Evolutionary conservation across 768 basidiomycete genomes (phyloP).

Genomic region (Chalciporus chontae): DNA sequence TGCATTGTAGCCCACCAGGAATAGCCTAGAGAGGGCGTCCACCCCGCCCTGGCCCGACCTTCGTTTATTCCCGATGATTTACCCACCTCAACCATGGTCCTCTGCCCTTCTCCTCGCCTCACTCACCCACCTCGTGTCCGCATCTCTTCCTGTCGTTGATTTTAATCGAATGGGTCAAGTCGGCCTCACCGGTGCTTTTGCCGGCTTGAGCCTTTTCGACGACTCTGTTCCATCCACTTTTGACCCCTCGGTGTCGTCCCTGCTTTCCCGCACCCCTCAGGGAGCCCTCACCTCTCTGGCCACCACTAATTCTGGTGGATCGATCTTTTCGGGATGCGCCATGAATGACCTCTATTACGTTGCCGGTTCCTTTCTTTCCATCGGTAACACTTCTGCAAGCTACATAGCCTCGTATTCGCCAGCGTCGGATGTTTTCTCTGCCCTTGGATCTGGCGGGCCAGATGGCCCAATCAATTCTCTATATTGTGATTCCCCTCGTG

Average conservation of each 20-base stretch:
- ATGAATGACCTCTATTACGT: slow-evolving; percentile 71
- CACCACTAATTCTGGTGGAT: slow-evolving; percentile 77
- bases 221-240: slow-evolving; percentile 53
- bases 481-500: slow-evolving; percentile 67
- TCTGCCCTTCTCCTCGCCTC: slow-evolving; percentile 20
- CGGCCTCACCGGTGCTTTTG: slow-evolving; percentile 83
- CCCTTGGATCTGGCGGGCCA: slow-evolving; percentile 66
- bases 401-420: slow-evolving; percentile 79
- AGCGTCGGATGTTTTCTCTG: slow-evolving; percentile 51
- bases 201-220: slow-evolving; percentile 78
- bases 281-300: slow-evolving; percentile 71
- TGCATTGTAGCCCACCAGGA: slow-evolving; percentile 1
- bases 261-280: slow-evolving; percentile 59
- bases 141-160: slow-evolving; percentile 57
- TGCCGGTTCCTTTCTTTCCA: slow-evolving; percentile 77
- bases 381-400: slow-evolving; percentile 53
- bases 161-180: slow-evolving; percentile 88
- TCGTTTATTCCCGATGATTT: slow-evolving; percentile 4
- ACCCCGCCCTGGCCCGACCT: slow-evolving; percentile 2
- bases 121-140: slow-evolving; percentile 23
- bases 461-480: slow-evolving; percentile 71
- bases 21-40: slow-evolving; percentile 9
- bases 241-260: slow-evolving; percentile 68
- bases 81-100: slow-evolving; percentile 19
- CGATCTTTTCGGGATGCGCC: slow-evolving; percentile 69